phyloP scores from a whole-genome alignment of 495 filamentous ascomycete species.

The Astrothelium subdiscretum region DNA sequence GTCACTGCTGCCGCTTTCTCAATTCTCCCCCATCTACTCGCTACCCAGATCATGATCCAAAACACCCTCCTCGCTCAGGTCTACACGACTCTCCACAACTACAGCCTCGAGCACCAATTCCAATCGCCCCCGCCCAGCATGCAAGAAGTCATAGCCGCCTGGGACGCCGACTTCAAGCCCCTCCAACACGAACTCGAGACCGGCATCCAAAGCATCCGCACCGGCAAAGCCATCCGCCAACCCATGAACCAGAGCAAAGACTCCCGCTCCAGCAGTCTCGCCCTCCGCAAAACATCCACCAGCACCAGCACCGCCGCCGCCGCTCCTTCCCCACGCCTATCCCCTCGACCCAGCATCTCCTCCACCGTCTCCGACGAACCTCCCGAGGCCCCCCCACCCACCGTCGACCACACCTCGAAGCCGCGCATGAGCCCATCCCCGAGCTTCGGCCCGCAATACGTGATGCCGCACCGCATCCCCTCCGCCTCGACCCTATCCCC shows the following conservation, averaged over 20 bases:
- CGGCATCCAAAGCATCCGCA: conserved; percentile 50
- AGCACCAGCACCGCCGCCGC: not conserved
- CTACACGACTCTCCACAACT: conserved; percentile 74
- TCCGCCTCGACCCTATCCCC: not conserved
- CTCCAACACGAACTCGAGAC: conserved; percentile 60
- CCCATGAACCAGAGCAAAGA: conserved; percentile 35
- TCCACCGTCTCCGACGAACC: not conserved
- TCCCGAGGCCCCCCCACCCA: not conserved
- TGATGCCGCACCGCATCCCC: not conserved
- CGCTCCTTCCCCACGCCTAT: not conserved
- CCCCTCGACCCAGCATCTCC: not conserved
- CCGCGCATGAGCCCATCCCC: not conserved
- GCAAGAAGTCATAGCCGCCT: conserved; percentile 58
- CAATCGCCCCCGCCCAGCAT: conserved; percentile 63
- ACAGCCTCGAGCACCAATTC: conserved; percentile 58
- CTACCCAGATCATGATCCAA: conserved; percentile 66
- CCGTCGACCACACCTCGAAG: not conserved
- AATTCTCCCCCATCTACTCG: conserved; percentile 67
- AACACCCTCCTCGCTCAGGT: conserved; percentile 72
- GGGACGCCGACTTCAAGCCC: conserved; percentile 54
- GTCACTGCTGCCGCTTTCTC: conserved; percentile 63
- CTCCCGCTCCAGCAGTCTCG: conserved; percentile 17
- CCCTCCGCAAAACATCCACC: conserved; percentile 11
- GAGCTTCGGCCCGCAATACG: not conserved
- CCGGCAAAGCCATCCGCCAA: conserved; percentile 62